phyloP scores from a whole-genome alignment of 495 filamentous ascomycete species.

The Aspergillus avenaceus region DNA sequence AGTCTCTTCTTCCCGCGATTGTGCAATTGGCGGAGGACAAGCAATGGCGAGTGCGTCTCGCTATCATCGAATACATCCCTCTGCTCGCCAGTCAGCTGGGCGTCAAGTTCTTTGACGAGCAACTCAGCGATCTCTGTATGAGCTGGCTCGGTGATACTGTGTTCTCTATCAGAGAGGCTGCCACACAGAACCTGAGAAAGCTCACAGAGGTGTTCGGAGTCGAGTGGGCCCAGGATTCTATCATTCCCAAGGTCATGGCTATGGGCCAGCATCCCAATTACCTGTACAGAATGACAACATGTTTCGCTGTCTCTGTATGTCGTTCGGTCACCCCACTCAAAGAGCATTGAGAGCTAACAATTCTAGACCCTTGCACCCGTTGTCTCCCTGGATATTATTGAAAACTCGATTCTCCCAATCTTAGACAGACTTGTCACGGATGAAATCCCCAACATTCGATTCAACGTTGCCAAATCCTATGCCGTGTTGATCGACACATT shows the following conservation, averaged over 20 bases:
- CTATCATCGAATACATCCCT: constrained; percentile 98
- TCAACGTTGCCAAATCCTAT: constrained; percentile 99
- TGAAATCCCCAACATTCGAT: constrained; percentile 97
- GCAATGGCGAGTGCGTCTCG: constrained; percentile 96
- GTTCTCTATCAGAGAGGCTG: constrained; percentile 95
- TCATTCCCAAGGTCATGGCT: constrained; percentile 96
- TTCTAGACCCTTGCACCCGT: constrained; percentile 85
- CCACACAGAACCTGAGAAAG: constrained; percentile 95
- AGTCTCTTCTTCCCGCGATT: constrained; percentile 96
- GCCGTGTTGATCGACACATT: constrained; percentile 81
- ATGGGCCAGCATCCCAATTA: constrained; percentile 99
- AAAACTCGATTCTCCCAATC: constrained; percentile 91
- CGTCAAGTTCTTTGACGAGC: constrained; percentile 97
- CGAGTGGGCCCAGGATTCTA: constrained; percentile 94
- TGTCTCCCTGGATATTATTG: constrained; percentile 85
- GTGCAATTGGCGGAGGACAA: constrained; percentile 98
- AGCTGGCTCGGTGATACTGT: constrained; percentile 98
- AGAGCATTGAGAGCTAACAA: constrained; percentile 24
- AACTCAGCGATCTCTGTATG: constrained; percentile 94
- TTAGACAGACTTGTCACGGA: constrained; percentile 87
- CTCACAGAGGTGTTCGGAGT: constrained; percentile 97
- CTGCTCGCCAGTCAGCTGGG: constrained; percentile 92
- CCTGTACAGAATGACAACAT: constrained; percentile 98
- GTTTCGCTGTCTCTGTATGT: constrained; percentile 94
- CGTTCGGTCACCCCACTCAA: not conserved